phyloP scores from a whole-genome alignment of 2,329 filamentous ascomycete species.

The Colletotrichum eleusines region DNA sequence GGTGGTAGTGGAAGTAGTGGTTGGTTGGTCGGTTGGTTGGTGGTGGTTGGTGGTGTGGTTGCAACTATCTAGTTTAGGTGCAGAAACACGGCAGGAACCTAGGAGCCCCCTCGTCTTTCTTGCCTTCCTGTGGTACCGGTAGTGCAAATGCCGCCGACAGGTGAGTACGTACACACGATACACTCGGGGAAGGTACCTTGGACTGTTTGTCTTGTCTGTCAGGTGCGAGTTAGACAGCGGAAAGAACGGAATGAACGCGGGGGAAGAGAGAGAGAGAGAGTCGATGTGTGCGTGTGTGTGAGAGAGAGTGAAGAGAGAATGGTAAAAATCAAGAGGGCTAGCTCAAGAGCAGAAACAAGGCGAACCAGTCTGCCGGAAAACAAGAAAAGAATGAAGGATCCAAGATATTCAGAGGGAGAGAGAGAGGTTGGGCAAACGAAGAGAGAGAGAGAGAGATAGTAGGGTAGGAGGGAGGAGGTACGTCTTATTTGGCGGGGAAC shows the following conservation, averaged over 20 bases:
- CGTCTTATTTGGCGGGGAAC: constrained; percentile 23
- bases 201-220: neutral
- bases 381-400: constrained; percentile 22
- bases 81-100: constrained; percentile 4
- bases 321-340: constrained; percentile 21
- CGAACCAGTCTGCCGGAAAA: constrained; percentile 20
- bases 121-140: too few relatives aligned
- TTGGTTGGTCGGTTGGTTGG: too few relatives aligned
- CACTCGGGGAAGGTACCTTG: neutral
- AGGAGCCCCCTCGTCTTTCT: neutral
- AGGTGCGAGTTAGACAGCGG: constrained; percentile 15
- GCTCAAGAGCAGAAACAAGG: constrained; percentile 34
- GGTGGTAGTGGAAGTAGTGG: too few relatives aligned
- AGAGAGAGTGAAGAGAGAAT: too few relatives aligned
- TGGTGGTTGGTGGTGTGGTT: neutral
- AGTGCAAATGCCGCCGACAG: too few relatives aligned
- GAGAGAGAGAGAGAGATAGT: neutral
- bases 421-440: too few relatives aligned
- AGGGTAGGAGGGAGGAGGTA: neutral
- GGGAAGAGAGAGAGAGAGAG: constrained; percentile 3
- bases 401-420: neutral
- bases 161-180: constrained; percentile 24
- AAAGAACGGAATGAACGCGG: neutral
- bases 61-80: neutral
- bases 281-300: too few relatives aligned